Percentiles rank a stretch among this genome's conserved stretches.
These are phyloP conservation scores for Narthecium ossifragum DNA, from an alignment of 106 monocot genomes.

Conservation along the genomic window DNA sequence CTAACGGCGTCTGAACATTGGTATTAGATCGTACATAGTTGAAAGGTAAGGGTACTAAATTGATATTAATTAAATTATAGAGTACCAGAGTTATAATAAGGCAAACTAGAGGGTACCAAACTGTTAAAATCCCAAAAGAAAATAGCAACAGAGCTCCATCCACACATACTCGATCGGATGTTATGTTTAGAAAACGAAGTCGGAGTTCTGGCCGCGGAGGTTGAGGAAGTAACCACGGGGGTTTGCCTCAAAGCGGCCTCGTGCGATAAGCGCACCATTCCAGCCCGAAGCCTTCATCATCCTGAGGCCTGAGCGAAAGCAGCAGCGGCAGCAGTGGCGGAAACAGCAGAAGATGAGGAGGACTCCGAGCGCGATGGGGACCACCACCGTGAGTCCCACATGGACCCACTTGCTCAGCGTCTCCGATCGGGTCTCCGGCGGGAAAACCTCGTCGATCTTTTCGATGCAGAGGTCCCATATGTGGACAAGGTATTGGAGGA, in stretches of 20 bases:
- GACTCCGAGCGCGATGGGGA: background rate
- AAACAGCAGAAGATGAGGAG: background rate
- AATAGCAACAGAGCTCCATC: too few species aligned
- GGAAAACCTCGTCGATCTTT: background rate
- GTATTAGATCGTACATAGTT: too few species aligned
- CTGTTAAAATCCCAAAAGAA: too few species aligned
- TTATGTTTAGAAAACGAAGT: background rate
- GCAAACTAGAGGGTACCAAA: too few species aligned
- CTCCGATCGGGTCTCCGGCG: background rate
- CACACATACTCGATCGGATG: too few species aligned
- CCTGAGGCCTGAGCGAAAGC: background rate
- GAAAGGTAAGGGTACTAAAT: too few species aligned
- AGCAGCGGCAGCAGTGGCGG: background rate
- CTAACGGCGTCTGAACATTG: too few species aligned
- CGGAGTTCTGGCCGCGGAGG: background rate
- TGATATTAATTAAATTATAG: too few species aligned
- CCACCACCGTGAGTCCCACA: background rate
- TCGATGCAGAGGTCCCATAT: background rate
- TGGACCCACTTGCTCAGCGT: background rate
- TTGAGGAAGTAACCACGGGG: background rate
- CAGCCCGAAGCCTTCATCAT: conserved; percentile 7
- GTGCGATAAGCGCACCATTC: background rate
- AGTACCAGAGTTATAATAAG: too few species aligned
- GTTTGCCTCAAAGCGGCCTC: background rate
- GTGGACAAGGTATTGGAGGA: background rate